Base-by-base conservation (phyloP, 768 basidiomycete genomes). In the Kwoniella bestiolae region DNA sequence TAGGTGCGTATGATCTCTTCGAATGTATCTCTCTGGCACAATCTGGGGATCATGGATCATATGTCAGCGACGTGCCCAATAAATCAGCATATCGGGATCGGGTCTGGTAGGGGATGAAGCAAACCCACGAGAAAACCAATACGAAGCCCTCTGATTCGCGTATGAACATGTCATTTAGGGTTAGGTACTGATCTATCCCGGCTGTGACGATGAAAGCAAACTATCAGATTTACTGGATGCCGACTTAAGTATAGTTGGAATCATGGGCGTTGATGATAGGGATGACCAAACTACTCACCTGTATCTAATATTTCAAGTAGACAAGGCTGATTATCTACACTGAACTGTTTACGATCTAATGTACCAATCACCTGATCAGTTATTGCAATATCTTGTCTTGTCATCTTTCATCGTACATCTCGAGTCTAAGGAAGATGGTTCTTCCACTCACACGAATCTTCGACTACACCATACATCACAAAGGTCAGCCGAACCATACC, bases 11-110 rank as follows among this genome's bases (percentile, higher is more conserved):
- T 89, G 25, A 93, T 86, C 77, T 93, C 91, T 73, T 86, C 87
- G 57, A 93, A 83, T 68, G 87, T 90, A 51, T 89, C 86, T 81
- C 92, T 90, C 76, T 92, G 89, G 0, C 89, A 91, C 63, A 94
- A 81, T 78, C 91, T 93, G 57, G 12, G n/a, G 44, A 45, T 2
- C 16, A 51, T 31, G 25, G 25, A n/a, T n/a, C 29, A 14, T 21
- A 44, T 41, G 44, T 44, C 14, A 21, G 23, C 16, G 6, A 44
- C 16, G 38, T n/a, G 1, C 32, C 18, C 18, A 11, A 9, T 9
- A 41, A 11, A 41, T 41, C 9, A 8, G 16, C 18, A 11, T 18
- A 11, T 41, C 35, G 16, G 35, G n/a, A n/a, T 49, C 46, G 46
- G 46, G 46, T n/a, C 5, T 47, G 46, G 46, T 8, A 49, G 12